These are phyloP conservation scores for Kokia cookei DNA, from an alignment of 441 rosid genomes.

Conservation along the genomic window DNA sequence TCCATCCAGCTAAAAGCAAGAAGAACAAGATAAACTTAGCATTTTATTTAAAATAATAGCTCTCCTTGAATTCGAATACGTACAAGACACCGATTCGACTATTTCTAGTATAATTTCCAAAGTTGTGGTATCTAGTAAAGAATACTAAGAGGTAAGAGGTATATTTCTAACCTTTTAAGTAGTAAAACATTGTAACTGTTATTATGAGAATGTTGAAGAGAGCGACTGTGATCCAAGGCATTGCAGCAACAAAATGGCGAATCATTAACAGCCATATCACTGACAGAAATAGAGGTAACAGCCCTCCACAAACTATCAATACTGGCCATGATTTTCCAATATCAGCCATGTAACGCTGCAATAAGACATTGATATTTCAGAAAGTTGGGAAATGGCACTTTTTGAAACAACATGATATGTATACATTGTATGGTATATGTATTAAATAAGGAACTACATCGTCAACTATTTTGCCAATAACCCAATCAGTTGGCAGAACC, in stretches of 20 bases:
- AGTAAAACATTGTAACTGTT: slow-evolving; percentile 76
- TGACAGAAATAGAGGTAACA: slow-evolving; percentile 81
- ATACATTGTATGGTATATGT: neutral
- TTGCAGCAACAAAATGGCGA: slow-evolving; percentile 89
- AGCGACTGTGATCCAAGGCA: slow-evolving; percentile 97
- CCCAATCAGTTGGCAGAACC: neutral
- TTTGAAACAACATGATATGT: neutral
- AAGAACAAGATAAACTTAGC: slow-evolving; percentile 10
- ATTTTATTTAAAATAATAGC: neutral
- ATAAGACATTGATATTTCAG: neutral
- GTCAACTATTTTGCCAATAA: neutral
- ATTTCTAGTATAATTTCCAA: neutral
- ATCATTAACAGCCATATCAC: slow-evolving; percentile 88
- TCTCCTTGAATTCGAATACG: neutral
- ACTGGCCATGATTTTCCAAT: slow-evolving; percentile 92
- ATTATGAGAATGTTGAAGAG: slow-evolving; percentile 77
- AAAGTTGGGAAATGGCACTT: neutral
- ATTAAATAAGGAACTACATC: neutral
- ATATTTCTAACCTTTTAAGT: slow-evolving; percentile 65
- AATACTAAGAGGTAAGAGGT: neutral
- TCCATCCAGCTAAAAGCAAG: slow-evolving; percentile 60
- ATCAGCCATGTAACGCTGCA: slow-evolving; percentile 95
- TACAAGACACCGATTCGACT: neutral
- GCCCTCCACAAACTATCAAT: slow-evolving; percentile 89
- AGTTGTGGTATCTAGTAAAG: neutral